Evolutionary conservation across 2,329 filamentous ascomycete species (phyloP).

Genomic region (Neonectria faginata): DNA sequence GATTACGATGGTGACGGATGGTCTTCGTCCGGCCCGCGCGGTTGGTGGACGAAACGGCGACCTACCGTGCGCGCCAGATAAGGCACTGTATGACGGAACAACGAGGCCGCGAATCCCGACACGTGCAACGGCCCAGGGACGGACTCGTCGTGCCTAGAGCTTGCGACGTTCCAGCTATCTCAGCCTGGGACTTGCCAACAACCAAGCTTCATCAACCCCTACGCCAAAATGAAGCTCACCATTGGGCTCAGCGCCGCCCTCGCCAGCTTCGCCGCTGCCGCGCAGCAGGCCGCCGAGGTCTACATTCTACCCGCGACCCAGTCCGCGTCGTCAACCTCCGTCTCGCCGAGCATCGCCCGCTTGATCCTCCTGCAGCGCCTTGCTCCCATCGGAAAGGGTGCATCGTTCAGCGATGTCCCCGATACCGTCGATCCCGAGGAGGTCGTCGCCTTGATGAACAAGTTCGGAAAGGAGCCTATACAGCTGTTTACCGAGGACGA

Average conservation of each 20-base stretch:
- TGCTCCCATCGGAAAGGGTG: constrained; percentile 59
- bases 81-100: constrained; percentile 48
- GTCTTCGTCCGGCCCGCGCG: constrained; percentile 18
- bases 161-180: constrained; percentile 50
- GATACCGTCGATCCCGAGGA: constrained; percentile 56
- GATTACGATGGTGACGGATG: constrained; percentile 21
- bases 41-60: constrained; percentile 17
- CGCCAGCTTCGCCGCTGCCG: constrained; percentile 54
- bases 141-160: constrained; percentile 40
- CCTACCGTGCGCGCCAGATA: not conserved
- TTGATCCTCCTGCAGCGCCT: constrained; percentile 70
- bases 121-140: constrained; percentile 40
- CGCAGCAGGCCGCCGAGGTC: constrained; percentile 60
- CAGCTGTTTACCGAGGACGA: constrained; percentile 61
- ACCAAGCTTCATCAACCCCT: constrained; percentile 49
- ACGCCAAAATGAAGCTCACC: constrained; percentile 57
- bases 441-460: constrained; percentile 68
- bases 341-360: constrained; percentile 66
- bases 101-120: constrained; percentile 45
- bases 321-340: constrained; percentile 52
- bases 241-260: constrained; percentile 55
- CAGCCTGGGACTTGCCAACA: constrained; percentile 40
- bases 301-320: constrained; percentile 61
- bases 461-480: constrained; percentile 65
- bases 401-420: constrained; percentile 60